phyloP scores from a whole-genome alignment of 2,329 filamentous ascomycete genomes.

The Aureobasidium sp. region DNA sequence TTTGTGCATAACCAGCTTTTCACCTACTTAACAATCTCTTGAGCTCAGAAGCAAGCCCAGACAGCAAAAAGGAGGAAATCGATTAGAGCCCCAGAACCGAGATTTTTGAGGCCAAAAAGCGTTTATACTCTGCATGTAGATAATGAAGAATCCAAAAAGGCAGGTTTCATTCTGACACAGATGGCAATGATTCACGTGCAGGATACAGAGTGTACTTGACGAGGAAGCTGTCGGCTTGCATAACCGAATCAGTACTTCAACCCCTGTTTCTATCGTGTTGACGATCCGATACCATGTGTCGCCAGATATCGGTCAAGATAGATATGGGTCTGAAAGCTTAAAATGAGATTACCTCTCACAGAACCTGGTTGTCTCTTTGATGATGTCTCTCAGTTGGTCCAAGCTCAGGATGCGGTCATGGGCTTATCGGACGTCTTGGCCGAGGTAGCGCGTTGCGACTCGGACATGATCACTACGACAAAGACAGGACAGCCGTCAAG shows the following conservation, averaged over 20 bases:
- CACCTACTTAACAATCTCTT: neutral
- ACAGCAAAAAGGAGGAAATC: neutral
- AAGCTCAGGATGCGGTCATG: constrained; percentile 1
- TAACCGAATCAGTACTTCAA: neutral
- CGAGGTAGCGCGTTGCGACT: neutral
- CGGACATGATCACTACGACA: neutral
- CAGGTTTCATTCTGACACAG: neutral
- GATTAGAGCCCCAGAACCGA: neutral
- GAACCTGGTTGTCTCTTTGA: neutral
- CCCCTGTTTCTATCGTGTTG: neutral
- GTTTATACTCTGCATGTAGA: constrained; percentile 1
- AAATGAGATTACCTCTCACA: neutral
- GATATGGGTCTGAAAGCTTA: neutral
- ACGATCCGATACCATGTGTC: neutral
- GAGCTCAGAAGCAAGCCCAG: neutral
- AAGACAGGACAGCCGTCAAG: neutral
- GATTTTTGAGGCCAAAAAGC: neutral
- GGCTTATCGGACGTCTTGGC: neutral
- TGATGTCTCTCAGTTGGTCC: neutral
- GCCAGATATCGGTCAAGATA: neutral
- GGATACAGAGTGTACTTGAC: too few relatives aligned
- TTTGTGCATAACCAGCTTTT: constrained; percentile 1
- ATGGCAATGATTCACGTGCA: neutral
- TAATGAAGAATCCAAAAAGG: neutral
- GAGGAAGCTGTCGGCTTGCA: neutral